Base-by-base conservation (phyloP, 345 rosid genomes). In the Pugionium dolabratum region DNA sequence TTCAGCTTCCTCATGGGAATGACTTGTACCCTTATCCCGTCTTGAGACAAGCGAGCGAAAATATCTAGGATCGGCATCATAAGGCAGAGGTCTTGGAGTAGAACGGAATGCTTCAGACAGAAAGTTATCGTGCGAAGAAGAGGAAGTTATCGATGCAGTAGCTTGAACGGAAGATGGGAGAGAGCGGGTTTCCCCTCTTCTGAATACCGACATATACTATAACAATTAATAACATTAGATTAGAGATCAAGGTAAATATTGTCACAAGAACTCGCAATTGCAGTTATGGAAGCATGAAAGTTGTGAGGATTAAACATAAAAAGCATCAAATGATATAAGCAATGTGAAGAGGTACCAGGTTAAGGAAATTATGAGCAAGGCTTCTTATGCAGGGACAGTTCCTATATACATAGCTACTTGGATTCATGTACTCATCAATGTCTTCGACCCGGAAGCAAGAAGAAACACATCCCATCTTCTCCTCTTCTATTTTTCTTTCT, bases 1-100 rank as follows among this genome's bases (percentile, higher is more conserved):
- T 62, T 87, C 94, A 61, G 85, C 61, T 81, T 93, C 96, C 67
- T 86, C 96, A 35, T 85, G 78, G 43, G 82, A 79, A 66, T 93
- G 95, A 75, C 91, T 90, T 47, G 96, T 82, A 71, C 97, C 97
- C 69, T 90, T 90, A 77, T 90, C 98, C 37, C 76, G 79, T 58
- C 90, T 81, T 57, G 91, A 79, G 64, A 86, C 75, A 60, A 84
- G 71, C 34, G 82, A 70, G 53, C 78, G 69, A 28, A 75, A 68
- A 60, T 79, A 78, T 79, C 98, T 84, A 54, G 96, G 88, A 70
- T 88, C 92, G 10, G 76, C 83, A 72, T 93, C 97, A 18, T 18
- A 18, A 0, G 18, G 18, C 18, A 18, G 18, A 18, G 18, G 18
- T 18, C 18, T 18, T 18, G 98, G 98, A 70, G 97, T 90, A 79